Base-by-base conservation (phyloP, 345 rosid species). In the Theobroma cacao region DNA sequence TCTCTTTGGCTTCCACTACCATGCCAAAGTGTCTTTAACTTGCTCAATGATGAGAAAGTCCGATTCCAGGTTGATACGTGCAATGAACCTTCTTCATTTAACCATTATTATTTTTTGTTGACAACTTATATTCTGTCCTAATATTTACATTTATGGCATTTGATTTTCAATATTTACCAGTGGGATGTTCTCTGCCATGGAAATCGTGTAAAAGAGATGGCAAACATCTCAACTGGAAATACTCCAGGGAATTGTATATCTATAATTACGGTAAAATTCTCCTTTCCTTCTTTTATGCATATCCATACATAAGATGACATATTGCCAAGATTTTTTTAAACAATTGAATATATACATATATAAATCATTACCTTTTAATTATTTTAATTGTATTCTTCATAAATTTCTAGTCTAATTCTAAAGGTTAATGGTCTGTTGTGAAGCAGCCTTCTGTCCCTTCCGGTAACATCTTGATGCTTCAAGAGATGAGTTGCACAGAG, bases 101-200 rank as follows among this genome's bases (percentile, higher is more conserved):
- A 1, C 2, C 0, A 56, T 7, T 10, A 10, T 22, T 4, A 12
- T 59, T 13, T 26, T 12, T 28, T 59, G 13, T 60, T 24, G 15
- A 2, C 30, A n/a, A 10, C 7, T 33, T 41, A 26, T 52, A 70
- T 43, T 14, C 38, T 31, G 18, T 18, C 7, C 18, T 26, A 15
- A 62, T n/a, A 60, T 80, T 80, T 9, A 28, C 12, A 3, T 20
- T 28, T 14, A 9, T 2, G 7, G 10, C 28, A 38, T 61, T 66
- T 65, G 33, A 5, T 14, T 65, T 34, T 22, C 24, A 12, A 53
- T 26, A 34, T 77, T 34, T 72, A 43, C 47, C 85, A 95, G 98
- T 93, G 98, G 98, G 98, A 93, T 74, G 81, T 89, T 13, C 91
- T 91, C 22, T 81, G 83, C 41, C 65, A 70, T 68, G 88, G 88